These are phyloP conservation scores for Helicosporidium sp. DNA, from an alignment of 139 green algal species.

Conservation along the genomic window DNA sequence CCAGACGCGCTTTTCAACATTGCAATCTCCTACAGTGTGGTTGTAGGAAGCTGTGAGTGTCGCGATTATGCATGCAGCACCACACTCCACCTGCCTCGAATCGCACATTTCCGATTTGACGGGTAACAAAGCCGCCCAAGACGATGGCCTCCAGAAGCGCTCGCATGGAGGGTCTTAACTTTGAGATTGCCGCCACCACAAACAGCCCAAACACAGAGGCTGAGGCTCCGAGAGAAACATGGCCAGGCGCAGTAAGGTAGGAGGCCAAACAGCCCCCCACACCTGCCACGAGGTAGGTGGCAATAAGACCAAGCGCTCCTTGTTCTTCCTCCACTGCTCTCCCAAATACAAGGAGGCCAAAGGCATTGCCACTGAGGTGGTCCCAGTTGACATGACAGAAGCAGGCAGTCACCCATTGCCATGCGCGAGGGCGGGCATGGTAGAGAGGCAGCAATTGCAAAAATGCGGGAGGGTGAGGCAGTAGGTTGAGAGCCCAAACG, in stretches of 20 bases:
- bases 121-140: slow-evolving; percentile 39
- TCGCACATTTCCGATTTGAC: slow-evolving; percentile 30
- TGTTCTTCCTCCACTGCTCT: slow-evolving; percentile 27
- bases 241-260: slow-evolving; percentile 12
- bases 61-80: too few relatives aligned
- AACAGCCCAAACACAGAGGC: slow-evolving; percentile 54
- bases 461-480: slow-evolving; percentile 6
- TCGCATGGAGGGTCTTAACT: slow-evolving; percentile 21
- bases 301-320: slow-evolving; percentile 19
- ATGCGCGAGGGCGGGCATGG: slow-evolving; percentile 17
- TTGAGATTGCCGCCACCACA: slow-evolving; percentile 35
- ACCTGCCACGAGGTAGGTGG: slow-evolving; percentile 25
- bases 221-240: slow-evolving; percentile 15
- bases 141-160: slow-evolving; percentile 38
- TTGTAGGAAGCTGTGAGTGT: too few relatives aligned
- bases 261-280: slow-evolving; percentile 15
- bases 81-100: too few relatives aligned
- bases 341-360: slow-evolving; percentile 29
- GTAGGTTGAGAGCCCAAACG: slow-evolving; percentile 4
- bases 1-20: too few relatives aligned
- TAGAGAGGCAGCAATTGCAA: slow-evolving; percentile 12
- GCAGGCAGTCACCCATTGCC: slow-evolving; percentile 25
- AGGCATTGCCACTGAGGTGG: slow-evolving; percentile 25
- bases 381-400: slow-evolving; percentile 31
- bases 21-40: too few relatives aligned